Percentiles rank a stretch among this genome's conserved stretches.
phyloP scores from a whole-genome alignment of 139 green algal species.

The Chloropicon primus region DNA sequence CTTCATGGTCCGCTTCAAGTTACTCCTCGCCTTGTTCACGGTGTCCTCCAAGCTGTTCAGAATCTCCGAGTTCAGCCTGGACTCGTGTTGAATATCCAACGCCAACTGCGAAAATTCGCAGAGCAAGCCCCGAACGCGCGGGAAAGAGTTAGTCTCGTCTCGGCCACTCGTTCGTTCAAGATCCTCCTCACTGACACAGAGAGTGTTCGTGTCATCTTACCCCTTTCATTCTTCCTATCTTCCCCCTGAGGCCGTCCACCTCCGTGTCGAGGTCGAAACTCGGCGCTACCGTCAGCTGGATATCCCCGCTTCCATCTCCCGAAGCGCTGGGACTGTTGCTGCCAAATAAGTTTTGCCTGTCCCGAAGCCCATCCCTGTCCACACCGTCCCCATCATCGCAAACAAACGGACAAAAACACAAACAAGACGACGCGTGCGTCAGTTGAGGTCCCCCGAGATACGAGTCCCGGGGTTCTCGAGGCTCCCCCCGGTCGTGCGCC shows the following conservation, averaged over 20 bases:
- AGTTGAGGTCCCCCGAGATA: too few relatives aligned
- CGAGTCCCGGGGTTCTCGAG: too few relatives aligned
- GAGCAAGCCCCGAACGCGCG: neutral
- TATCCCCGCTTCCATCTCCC: neutral
- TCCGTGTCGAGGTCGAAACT: neutral
- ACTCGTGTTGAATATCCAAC: neutral
- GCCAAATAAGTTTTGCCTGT: neutral
- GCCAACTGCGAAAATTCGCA: neutral
- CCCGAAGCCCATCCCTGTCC: neutral
- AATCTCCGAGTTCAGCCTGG: neutral
- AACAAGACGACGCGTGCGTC: too few relatives aligned
- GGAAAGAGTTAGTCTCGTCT: neutral
- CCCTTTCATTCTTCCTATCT: neutral
- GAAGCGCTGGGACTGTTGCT: neutral
- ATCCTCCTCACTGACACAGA: too few relatives aligned
- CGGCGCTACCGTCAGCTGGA: neutral
- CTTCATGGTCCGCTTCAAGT: conserved; percentile 5
- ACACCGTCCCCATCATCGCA: too few relatives aligned
- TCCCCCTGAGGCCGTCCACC: neutral
- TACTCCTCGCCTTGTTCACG: neutral
- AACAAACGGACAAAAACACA: neutral
- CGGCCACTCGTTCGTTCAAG: too few relatives aligned
- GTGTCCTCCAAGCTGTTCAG: neutral
- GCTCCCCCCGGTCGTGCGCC: too few relatives aligned
- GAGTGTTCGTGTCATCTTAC: too few relatives aligned